Evolutionary conservation across 192 early-diverging fungal species (phyloP).

Genomic region (Rhizophagus clarus): DNA sequence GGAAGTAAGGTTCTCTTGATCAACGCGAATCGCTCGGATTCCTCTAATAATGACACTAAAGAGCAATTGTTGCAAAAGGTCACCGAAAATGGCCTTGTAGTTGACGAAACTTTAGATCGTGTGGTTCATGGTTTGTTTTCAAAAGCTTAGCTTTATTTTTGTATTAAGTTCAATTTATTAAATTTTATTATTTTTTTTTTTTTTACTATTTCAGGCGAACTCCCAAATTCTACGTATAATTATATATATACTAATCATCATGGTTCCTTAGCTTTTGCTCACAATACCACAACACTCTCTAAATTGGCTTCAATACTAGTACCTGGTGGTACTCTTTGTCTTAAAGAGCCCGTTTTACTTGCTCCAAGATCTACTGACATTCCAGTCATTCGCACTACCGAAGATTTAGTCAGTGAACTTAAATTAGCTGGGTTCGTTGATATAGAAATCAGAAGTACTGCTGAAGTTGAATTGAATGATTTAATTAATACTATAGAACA

Average conservation of each 20-base stretch:
- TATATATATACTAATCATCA: slow-evolving; percentile 59
- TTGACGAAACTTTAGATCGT: neutral
- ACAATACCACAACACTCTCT: slow-evolving; percentile 62
- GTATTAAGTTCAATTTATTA: neutral
- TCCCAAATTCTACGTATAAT: slow-evolving; percentile 62
- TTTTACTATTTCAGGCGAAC: slow-evolving; percentile 41
- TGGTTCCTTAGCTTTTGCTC: slow-evolving; percentile 60
- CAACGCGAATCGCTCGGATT: neutral
- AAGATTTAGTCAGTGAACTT: slow-evolving; percentile 67
- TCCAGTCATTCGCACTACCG: slow-evolving; percentile 59
- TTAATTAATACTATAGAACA: slow-evolving; percentile 49
- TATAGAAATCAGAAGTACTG: slow-evolving; percentile 40
- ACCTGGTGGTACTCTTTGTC: slow-evolving; percentile 65
- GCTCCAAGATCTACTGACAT: slow-evolving; percentile 43
- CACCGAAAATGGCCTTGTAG: neutral
- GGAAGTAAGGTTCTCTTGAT: slow-evolving; percentile 16
- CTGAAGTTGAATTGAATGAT: slow-evolving; percentile 47
- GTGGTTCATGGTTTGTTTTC: neutral
- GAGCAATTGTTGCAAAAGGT: neutral
- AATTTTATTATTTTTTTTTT: neutral
- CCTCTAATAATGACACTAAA: slow-evolving; percentile 1
- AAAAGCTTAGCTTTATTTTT: neutral
- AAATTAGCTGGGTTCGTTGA: slow-evolving; percentile 88
- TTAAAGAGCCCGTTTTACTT: slow-evolving; percentile 71
- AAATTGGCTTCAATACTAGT: slow-evolving; percentile 64